Evolutionary conservation across 225 moss, liverwort and hornwort genomes (phyloP).

Genomic region (Lunularia cruciata): DNA sequence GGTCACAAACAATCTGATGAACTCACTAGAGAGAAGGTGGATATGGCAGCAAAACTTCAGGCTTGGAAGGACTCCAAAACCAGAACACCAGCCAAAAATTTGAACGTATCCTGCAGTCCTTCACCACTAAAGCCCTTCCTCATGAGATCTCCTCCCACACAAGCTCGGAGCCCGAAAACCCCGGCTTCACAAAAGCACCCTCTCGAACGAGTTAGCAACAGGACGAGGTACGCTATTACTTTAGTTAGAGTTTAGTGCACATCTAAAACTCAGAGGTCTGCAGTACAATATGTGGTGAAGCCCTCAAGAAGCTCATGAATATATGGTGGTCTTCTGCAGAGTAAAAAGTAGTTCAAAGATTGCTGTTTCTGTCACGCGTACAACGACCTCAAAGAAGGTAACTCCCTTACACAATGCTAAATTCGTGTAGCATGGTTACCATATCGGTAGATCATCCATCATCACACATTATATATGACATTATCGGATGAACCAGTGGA

Average conservation of each 20-base stretch:
- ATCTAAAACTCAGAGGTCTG: background rate
- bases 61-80: slow-evolving; percentile 41
- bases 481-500: too few species aligned
- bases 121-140: slow-evolving; percentile 33
- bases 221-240: slow-evolving; percentile 10
- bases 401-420: too few species aligned
- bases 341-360: slow-evolving; percentile 3
- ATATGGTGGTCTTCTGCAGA: background rate
- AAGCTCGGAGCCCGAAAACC: slow-evolving; percentile 20
- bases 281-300: background rate
- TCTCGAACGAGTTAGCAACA: slow-evolving; percentile 12
- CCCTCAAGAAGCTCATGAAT: background rate
- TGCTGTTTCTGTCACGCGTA: background rate
- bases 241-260: too few species aligned
- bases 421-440: too few species aligned
- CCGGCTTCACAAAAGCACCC: background rate
- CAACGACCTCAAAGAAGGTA: slow-evolving; percentile 2
- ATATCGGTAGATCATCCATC: too few species aligned
- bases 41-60: slow-evolving; percentile 37
- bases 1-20: slow-evolving; percentile 19
- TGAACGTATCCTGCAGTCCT: slow-evolving; percentile 1
- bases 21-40: slow-evolving; percentile 22
- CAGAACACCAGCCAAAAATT: slow-evolving; percentile 36
- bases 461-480: too few species aligned
- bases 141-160: slow-evolving; percentile 27